Evolutionary conservation across 805 yeast genomes (phyloP).

Genomic region (Lipomyces yamadae): DNA sequence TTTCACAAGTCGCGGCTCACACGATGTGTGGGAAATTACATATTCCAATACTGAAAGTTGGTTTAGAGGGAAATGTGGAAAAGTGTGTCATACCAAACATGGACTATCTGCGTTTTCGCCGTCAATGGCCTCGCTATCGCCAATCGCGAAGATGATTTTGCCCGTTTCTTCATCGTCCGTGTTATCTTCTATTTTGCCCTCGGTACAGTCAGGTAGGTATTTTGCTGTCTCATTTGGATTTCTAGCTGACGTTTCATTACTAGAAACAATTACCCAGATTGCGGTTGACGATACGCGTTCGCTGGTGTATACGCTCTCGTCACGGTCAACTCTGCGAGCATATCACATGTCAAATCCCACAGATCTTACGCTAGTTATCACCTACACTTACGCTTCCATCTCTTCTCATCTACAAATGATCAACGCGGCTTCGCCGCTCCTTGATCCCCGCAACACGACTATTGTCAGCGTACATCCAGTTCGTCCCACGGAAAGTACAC

Average conservation of each 20-base stretch:
- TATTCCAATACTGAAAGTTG: constrained; percentile 85
- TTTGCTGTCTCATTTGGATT: constrained; percentile 41
- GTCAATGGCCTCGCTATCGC: constrained; percentile 32
- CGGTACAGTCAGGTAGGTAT: constrained; percentile 41
- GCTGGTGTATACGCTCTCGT: constrained; percentile 78
- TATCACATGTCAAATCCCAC: constrained; percentile 59
- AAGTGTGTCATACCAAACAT: constrained; percentile 78
- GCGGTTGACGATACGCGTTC: constrained; percentile 78
- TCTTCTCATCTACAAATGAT: constrained; percentile 44
- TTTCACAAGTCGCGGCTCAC: constrained; percentile 80
- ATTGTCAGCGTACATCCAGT: constrained; percentile 68
- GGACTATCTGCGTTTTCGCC: constrained; percentile 61
- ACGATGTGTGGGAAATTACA: constrained; percentile 82
- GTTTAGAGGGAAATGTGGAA: constrained; percentile 81
- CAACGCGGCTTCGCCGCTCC: constrained; percentile 37
- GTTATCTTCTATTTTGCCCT: constrained; percentile 18
- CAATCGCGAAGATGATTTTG: constrained; percentile 34
- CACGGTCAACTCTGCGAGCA: constrained; percentile 78
- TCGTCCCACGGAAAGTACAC: constrained; percentile 65
- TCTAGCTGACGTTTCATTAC: constrained; percentile 41
- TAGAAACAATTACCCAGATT: constrained; percentile 65
- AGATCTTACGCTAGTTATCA: constrained; percentile 47
- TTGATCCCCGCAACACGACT: constrained; percentile 40
- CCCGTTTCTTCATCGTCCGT: constrained; percentile 10
- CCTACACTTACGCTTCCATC: constrained; percentile 42